These are phyloP conservation scores for Claviceps digitariae DNA, from an alignment of 2,329 filamentous ascomycete species.

Conservation along the genomic window DNA sequence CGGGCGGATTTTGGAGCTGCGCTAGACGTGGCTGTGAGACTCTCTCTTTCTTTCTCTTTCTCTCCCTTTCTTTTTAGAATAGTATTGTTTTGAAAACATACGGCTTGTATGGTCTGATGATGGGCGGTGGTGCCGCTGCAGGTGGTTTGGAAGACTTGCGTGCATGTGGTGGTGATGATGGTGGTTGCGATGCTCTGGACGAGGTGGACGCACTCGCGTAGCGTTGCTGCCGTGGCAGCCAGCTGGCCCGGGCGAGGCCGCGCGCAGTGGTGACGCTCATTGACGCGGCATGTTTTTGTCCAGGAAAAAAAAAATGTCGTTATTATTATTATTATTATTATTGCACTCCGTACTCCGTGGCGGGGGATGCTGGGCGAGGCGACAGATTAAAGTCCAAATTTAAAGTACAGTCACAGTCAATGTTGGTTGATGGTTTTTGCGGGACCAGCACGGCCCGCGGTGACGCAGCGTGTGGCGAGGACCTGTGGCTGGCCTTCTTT, in stretches of 20 bases:
- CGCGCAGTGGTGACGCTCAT: slow-evolving; percentile 18
- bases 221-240: slow-evolving; percentile 15
- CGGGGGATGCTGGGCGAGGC: no score
- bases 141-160: slow-evolving; percentile 9
- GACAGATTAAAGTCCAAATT: no score
- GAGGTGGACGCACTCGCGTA: slow-evolving; percentile 14
- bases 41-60: neutral
- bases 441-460: no score
- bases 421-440: no score
- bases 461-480: no score
- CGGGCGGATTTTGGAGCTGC: neutral
- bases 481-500: no score
- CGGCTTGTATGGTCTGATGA: slow-evolving; percentile 18
- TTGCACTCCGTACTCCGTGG: no score
- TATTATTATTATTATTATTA: no score
- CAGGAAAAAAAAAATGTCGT: no score
- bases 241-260: slow-evolving; percentile 11
- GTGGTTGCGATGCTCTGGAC: slow-evolving; percentile 7
- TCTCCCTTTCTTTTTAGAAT: neutral
- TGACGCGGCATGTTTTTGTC: slow-evolving; percentile 5
- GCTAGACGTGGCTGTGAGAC: neutral
- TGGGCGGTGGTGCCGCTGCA: slow-evolving; percentile 10
- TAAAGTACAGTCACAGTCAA: no score
- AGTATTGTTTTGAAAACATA: no score
- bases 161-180: neutral